Percentiles rank a stretch among this genome's conserved stretches.
Conservation (phyloP, 169 alveolate genomes). For the Theileria sp. region DNA sequence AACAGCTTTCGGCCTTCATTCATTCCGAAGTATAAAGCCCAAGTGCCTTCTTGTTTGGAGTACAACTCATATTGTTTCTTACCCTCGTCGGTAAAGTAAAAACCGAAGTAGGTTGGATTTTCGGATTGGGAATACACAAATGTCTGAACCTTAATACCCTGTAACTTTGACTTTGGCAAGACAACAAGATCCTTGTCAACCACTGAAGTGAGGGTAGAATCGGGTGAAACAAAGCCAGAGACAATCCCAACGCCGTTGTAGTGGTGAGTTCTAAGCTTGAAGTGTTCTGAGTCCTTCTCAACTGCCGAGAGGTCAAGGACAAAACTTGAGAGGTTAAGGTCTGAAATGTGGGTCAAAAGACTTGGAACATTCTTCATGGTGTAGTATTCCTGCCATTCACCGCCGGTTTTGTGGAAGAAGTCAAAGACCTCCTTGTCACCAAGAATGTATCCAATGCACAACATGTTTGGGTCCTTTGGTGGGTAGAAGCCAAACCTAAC, state of each 20-base stretch:
- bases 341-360: background rate
- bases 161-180: background rate
- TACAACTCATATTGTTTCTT: background rate
- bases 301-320: background rate
- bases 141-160: background rate
- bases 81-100: background rate
- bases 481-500: conserved; percentile 1
- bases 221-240: background rate
- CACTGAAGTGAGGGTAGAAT: background rate
- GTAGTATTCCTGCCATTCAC: background rate
- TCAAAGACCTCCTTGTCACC: background rate
- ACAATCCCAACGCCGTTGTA: background rate
- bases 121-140: background rate
- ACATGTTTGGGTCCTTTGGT: background rate
- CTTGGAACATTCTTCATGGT: background rate
- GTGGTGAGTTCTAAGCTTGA: background rate
- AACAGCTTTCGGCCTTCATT: background rate
- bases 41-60: background rate
- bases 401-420: background rate
- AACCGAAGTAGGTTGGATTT: background rate
- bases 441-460: background rate
- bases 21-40: background rate
- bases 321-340: background rate
- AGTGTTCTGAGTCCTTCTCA: background rate
- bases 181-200: background rate